Evolutionary conservation across 1,284 basidiomycete species (phyloP), one percentile per base, ranked within the genome.

Genomic region (Agaricales sp.): DNA sequence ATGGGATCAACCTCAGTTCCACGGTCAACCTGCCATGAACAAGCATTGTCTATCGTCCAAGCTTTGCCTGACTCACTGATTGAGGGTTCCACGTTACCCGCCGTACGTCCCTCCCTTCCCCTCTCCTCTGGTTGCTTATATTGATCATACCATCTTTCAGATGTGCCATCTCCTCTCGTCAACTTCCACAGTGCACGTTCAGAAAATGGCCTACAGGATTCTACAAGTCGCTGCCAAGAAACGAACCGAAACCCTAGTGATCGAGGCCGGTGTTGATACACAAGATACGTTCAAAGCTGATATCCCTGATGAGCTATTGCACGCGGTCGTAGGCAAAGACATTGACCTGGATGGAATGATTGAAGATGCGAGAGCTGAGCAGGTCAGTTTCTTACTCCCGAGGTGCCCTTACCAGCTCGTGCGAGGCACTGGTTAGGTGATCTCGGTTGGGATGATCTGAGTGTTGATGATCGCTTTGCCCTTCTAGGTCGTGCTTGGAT

Each of bases 251-350:
- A 65, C 85, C 51, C 70, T 93, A 41, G 89, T 94, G 16, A 76
- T 96, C 26, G 90, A 96, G 59, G 82, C 85, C 3, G 92, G 85
- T 26, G 80, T 92, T 4, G 83, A 87, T 52, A 69, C 74, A 0
- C 77, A 80, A 47, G 74, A 63, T 22, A 63, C 53, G 23, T 61
- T 76, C 47, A 74, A 70, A 50, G 64, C 71, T 8, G 68, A 75
- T 19, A 64, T 94, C 4, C 89, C 92, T 0, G 8, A 53, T 1
- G 82, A 88, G 57, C 67, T 95, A 11, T 56, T 94, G 16, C 66
- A 68, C 2, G 70, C 91, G n/a, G 58, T 90, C 12, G 75, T 76
- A 51, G 67, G 67, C 20, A 70, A 64, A 8, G 20, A 16, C 22
- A 57, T 77, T 43, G 60, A 61, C 18, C 59, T 69, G 1, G 70